Base-by-base conservation (phyloP, 306 rosid species). In the Medicago truncatula region DNA sequence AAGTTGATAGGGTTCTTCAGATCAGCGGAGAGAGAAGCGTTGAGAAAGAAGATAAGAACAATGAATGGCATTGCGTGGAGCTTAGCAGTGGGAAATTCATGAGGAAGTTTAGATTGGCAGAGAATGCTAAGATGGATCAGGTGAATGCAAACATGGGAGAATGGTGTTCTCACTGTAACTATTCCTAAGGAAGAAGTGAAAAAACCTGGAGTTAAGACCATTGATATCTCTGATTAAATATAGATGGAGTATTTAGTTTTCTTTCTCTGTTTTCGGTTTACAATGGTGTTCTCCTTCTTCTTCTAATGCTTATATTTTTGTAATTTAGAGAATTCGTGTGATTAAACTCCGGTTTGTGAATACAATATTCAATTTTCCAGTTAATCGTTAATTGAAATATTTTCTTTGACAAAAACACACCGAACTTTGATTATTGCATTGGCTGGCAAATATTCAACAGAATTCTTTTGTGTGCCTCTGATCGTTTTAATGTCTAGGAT, bases 11-110 rank as follows among this genome's bases (percentile, higher is more conserved):
- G 0, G 62, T 56, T 20, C 62, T 56, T 56, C 62, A 56, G 61
- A 56, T 56, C 9, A 56, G 61, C 5, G 61, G 61, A 54, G 61
- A 18, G 31, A 54, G 61, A 54, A 54, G 25, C 14, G 31, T 54
- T 9, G 61, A 54, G 61, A 54, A 54, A 18, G 61, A 54, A 18
- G 61, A 54, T 54, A 54, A 18, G 61, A 54, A 54, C 0, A 31
- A 54, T 54, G 14, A 54, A 18, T 54, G 61, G 61, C 61, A 54
- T 54, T 31, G 61, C 2, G 61, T 54, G 31, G 61, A 54, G 61
- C 31, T 31, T 8, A 54, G 61, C 31, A 54, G 61, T 18, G 60
- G 60, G 2, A 54, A 54, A 12, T 54, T 54, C 2, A 17, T 9
- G 13, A 54, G 60, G 2, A 54, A 23, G 6, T 54, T 54, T 3